Conservation (phyloP, 1,284 basidiomycete genomes). For the Ustilago trichophora region DNA sequence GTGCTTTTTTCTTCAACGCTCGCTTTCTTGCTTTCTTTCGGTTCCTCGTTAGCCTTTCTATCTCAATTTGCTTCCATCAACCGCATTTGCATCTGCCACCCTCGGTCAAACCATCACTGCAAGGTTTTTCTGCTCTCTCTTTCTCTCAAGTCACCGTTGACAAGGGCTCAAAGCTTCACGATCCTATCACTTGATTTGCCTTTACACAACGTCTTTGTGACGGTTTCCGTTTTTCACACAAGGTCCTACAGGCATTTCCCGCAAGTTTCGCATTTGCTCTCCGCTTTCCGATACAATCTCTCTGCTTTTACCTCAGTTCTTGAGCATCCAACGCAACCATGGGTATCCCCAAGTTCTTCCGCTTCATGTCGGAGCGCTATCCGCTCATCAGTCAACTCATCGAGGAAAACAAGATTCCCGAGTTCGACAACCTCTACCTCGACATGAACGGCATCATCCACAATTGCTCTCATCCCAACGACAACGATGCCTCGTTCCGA, state of each 20-base stretch:
- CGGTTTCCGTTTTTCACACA: background rate
- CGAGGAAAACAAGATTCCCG: constrained; percentile 94
- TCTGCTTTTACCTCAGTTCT: background rate
- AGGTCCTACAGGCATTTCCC: background rate
- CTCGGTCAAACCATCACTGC: too few relatives aligned
- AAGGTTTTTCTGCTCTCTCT: background rate
- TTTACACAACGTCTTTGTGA: background rate
- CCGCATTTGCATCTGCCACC: constrained; percentile 30
- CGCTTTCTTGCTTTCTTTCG: constrained; percentile 13
- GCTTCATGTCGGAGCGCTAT: constrained; percentile 83
- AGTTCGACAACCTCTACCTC: constrained; percentile 85
- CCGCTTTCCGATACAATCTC: background rate
- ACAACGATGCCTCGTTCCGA: constrained; percentile 93
- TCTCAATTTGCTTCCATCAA: constrained; percentile 9
- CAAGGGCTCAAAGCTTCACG: background rate
- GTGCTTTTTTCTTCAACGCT: constrained; percentile 9
- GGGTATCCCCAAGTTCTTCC: constrained; percentile 70
- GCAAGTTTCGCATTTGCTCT: background rate
- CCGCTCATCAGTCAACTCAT: constrained; percentile 97
- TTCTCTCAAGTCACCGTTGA: constrained; percentile 1
- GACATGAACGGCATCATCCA: constrained; percentile 99
- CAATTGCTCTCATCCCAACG: constrained; percentile 79
- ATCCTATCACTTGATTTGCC: background rate
- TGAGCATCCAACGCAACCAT: constrained; percentile 19
- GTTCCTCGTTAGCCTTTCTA: constrained; percentile 5